Evolutionary conservation across 2,329 filamentous ascomycete species (phyloP).

Genomic region (Penicillium crustosum): DNA sequence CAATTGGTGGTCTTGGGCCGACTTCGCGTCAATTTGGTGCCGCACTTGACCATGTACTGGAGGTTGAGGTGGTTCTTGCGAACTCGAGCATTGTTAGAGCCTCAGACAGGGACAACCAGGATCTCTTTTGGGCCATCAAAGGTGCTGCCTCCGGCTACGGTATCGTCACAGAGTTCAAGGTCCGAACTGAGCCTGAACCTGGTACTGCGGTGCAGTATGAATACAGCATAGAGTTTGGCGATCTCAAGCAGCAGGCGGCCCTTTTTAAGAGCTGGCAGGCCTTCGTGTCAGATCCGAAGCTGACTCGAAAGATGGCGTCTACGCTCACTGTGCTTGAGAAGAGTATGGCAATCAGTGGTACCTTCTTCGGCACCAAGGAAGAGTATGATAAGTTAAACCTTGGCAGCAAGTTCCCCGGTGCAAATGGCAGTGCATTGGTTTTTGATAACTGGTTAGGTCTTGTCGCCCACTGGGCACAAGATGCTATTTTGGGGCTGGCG

Average conservation of each 20-base stretch:
- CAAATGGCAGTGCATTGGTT: constrained; percentile 42
- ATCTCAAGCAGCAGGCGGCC: background rate
- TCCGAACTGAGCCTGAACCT: constrained; percentile 36
- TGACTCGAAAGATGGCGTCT: background rate
- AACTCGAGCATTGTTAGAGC: constrained; percentile 36
- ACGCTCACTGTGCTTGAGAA: background rate
- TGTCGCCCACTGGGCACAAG: background rate
- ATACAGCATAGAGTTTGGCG: constrained; percentile 54
- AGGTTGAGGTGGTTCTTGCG: constrained; percentile 50
- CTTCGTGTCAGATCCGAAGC: background rate
- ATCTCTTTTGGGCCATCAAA: constrained; percentile 39
- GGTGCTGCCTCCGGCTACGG: constrained; percentile 41
- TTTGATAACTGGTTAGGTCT: background rate
- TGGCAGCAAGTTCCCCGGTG: background rate
- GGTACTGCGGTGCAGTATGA: constrained; percentile 57
- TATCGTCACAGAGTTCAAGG: constrained; percentile 41
- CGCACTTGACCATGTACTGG: constrained; percentile 52
- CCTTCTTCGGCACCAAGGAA: constrained; percentile 1
- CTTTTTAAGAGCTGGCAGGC: constrained; percentile 1
- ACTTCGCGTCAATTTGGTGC: constrained; percentile 52
- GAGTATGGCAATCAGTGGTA: background rate
- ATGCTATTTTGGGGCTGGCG: background rate
- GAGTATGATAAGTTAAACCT: constrained; percentile 1
- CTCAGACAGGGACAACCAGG: constrained; percentile 30
- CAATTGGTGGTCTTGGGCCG: constrained; percentile 37